Base-by-base conservation (phyloP, 129 eudicot species). In the Erigeron canadensis region DNA sequence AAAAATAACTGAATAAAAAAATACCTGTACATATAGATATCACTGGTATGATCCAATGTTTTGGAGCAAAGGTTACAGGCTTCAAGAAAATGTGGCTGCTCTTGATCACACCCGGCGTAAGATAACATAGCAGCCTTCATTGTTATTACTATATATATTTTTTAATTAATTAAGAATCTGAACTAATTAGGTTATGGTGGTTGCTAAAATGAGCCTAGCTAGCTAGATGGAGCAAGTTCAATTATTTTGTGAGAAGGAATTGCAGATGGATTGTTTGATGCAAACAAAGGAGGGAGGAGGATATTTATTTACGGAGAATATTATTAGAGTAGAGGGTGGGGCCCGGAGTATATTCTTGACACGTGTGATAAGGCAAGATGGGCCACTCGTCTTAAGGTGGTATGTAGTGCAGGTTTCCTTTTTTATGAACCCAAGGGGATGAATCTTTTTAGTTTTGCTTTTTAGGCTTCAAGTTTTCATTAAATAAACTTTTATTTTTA, bases 21-120 rank as follows among this genome's bases (percentile, higher is more conserved):
- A n/a, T n/a, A n/a, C n/a, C 91, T 88, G 85, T 88, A 88, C 98
- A 91, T 91, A 71, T 76, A 91, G 84, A 91, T 91, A 74, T 91
- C 98, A 69, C 79, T 82, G 82, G 84, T 85, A 42, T 73, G 82
- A 57, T 83, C 82, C 22, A 91, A 58, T 5, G 85, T 77, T 66
- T 81, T 91, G 21, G 77, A 82, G 84, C 98, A 91, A 71, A 88
- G 94, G 39, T 64, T 75, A 77, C 98, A 91, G 67, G 91, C 76
- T 65, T 89, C 94, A 74, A 91, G 96, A 74, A 88, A 91, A 80
- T 91, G 79, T 67, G 96, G 92, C 21, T 84, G 84, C 50, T 81
- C 84, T 28, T 28, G 34, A 80, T 63, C 65, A 50, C 19, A n/a
- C 23, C 87, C 89, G 51, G 82, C 80, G 83, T 83, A 84, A 37